Evolutionary conservation across 768 basidiomycete genomes (phyloP).

Genomic region (Xanthoconium purpureum): DNA sequence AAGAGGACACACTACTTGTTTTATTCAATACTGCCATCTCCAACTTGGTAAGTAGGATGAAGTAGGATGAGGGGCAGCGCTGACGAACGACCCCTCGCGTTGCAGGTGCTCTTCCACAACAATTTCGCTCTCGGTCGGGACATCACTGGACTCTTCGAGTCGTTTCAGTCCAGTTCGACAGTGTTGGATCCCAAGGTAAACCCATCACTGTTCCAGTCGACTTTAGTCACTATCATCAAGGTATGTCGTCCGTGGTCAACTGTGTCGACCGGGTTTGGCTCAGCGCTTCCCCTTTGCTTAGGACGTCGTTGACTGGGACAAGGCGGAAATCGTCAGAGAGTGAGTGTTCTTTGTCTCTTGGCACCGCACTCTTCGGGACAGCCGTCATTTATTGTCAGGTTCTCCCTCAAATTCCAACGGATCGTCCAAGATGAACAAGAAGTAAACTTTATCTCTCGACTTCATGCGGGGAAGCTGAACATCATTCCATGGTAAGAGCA

Average conservation of each 20-base stretch:
- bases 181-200: conserved; percentile 58
- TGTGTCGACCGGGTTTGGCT: background rate
- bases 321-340: conserved; percentile 56
- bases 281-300: conserved; percentile 19
- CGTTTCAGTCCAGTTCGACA: conserved; percentile 56
- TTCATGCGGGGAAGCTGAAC: conserved; percentile 52
- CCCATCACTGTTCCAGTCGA: conserved; percentile 57
- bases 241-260: conserved; percentile 17
- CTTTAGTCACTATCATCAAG: conserved; percentile 62
- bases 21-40: conserved; percentile 66
- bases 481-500: conserved; percentile 54
- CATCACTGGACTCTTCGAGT: conserved; percentile 58
- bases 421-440: conserved; percentile 61
- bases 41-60: conserved; percentile 45
- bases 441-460: conserved; percentile 57
- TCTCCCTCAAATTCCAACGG: conserved; percentile 54
- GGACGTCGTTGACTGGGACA: conserved; percentile 66
- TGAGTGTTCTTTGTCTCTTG: conserved; percentile 24
- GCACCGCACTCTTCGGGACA: background rate
- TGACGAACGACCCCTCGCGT: background rate
- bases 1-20: conserved; percentile 62
- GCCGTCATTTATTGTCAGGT: conserved; percentile 31
- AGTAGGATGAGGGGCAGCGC: too few species aligned
- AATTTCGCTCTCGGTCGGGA: conserved; percentile 62
- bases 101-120: conserved; percentile 60